Evolutionary conservation across 2,329 filamentous ascomycete genomes (phyloP).

Genomic region (Didymella exigua): DNA sequence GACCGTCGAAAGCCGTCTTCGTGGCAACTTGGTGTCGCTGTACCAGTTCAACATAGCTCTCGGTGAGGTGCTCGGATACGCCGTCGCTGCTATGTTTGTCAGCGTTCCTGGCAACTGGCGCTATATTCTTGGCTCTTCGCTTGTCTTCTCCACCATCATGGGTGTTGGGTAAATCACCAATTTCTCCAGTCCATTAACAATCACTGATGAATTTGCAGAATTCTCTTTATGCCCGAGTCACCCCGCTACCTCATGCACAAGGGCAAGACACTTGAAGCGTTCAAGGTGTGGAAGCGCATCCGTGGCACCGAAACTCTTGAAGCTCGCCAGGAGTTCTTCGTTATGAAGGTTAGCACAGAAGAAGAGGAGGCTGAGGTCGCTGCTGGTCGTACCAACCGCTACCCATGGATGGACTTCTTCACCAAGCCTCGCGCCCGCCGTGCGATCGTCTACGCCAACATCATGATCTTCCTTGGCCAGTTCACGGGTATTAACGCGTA

Average conservation of each 20-base stretch:
- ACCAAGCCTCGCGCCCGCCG: slow-evolving; percentile 66
- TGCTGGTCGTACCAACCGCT: slow-evolving; percentile 62
- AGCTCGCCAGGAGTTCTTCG: slow-evolving; percentile 71
- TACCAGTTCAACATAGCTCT: slow-evolving; percentile 80
- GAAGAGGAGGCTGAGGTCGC: slow-evolving; percentile 58
- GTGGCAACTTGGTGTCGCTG: slow-evolving; percentile 74
- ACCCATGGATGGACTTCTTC: slow-evolving; percentile 76
- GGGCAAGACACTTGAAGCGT: slow-evolving; percentile 63
- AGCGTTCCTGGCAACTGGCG: slow-evolving; percentile 73
- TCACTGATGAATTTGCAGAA: too few relatives aligned
- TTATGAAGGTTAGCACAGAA: slow-evolving; percentile 69
- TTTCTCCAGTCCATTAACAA: too few relatives aligned
- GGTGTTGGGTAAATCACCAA: too few relatives aligned
- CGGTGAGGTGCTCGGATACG: slow-evolving; percentile 75
- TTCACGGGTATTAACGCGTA: slow-evolving; percentile 70
- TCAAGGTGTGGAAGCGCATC: slow-evolving; percentile 74
- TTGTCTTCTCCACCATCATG: slow-evolving; percentile 71
- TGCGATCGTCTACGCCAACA: slow-evolving; percentile 67
- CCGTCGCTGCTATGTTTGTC: slow-evolving; percentile 74
- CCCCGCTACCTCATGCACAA: slow-evolving; percentile 75
- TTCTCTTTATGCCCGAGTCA: slow-evolving; percentile 73
- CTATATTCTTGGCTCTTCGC: slow-evolving; percentile 73
- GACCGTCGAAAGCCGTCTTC: slow-evolving; percentile 68
- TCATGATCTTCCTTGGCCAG: slow-evolving; percentile 76
- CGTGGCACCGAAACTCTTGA: slow-evolving; percentile 64